Evolutionary conservation across 73 alveolate species (phyloP), one percentile per base, ranked within the genome.

Genomic region (Paramecium biaurelia): DNA sequence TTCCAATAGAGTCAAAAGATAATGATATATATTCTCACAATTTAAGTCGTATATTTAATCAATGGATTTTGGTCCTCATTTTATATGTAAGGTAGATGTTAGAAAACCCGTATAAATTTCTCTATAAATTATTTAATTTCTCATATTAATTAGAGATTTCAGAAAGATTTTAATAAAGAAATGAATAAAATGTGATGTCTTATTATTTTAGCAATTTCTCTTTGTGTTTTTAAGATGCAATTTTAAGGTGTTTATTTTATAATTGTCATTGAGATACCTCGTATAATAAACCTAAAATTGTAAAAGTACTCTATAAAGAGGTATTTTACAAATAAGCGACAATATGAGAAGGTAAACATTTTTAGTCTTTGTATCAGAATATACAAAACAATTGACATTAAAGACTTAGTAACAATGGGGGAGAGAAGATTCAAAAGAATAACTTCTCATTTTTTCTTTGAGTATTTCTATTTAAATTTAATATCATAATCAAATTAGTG

Each of bases 101-200:
- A 35, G 89, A 41, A 42, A 76, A 34, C 53, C 89, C 89, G 5
- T 76, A 28, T 11, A 15, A 57, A 15, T 41, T 74, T 11, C 10
- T 76, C 6, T 76, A 38, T 11, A 42, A 24, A 41, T 10, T 79
- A 41, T 79, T 79, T 79, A 32, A 23, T 9, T 79, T 38, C 24
- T 41, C 90, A 1, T 79, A 79, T 43, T 9, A 32, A 79, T 23
- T 79, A 9, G 90, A 79, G 56, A 79, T 79, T 38, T 21, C 90
- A 23, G 90, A 79, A 24, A 79, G 90, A 79, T 26, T 53, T 30
- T 23, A 26, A 2, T 23, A 23, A 79, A 79, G 90, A 45, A 47
- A 56, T 43, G 76, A 79, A 41, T 3, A 43, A 21, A 24, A 24
- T 0, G 37, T 30, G 47, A 7, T 18, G 47, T 24, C 74, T 18